phyloP scores from a whole-genome alignment of 306 rosid species.

The Psophocarpus tetragonolobus region DNA sequence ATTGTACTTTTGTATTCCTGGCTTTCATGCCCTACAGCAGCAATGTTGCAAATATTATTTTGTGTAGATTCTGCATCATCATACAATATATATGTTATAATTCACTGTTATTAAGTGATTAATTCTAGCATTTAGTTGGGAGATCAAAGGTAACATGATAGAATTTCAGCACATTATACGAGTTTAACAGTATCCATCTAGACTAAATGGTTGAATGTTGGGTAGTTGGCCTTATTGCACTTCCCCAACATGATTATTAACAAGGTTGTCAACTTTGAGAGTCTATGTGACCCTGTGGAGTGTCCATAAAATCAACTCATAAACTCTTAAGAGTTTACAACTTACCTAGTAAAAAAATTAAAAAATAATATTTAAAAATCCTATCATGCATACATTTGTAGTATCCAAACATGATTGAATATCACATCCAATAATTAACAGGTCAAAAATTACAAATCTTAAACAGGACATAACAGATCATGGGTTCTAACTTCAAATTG shows the following conservation, averaged over 20 bases:
- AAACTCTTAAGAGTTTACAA: not conserved
- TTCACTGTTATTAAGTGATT: not conserved
- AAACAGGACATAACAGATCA: not conserved
- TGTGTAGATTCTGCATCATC: conserved; percentile 1
- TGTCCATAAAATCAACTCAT: not conserved
- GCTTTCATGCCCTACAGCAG: conserved; percentile 15
- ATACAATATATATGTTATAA: not conserved
- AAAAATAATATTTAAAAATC: not conserved
- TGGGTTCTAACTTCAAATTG: not conserved
- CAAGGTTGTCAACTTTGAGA: not conserved
- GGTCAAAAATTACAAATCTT: not conserved
- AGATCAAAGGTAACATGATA: not conserved
- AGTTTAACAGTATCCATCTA: not conserved
- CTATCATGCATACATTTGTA: not conserved
- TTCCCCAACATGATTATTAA: not conserved
- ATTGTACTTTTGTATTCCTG: not conserved
- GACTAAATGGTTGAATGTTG: not conserved
- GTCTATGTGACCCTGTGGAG: not conserved
- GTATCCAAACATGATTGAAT: not conserved
- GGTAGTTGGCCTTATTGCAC: not conserved
- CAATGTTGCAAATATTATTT: not conserved
- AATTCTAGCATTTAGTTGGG: not conserved
- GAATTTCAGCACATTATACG: not conserved
- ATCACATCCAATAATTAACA: not conserved
- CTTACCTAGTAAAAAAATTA: not conserved